A percentile compares a stretch with the other conserved stretches of the same genome.
Conservation (phyloP, 1,139 yeast species). For the Diutina mesorugosa region DNA sequence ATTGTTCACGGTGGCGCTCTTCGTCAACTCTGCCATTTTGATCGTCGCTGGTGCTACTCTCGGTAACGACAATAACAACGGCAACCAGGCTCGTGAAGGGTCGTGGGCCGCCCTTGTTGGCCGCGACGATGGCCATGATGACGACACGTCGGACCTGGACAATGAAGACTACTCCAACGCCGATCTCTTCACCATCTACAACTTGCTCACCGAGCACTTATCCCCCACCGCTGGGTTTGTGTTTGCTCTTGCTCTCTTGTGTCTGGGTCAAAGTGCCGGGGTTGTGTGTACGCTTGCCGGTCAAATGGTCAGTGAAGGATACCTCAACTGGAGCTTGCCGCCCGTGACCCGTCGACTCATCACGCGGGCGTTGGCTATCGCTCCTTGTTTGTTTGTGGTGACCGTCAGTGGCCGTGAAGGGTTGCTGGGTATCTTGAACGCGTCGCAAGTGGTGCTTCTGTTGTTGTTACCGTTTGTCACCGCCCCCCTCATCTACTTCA, state of each 20-base stretch:
- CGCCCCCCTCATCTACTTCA: constrained; percentile 68
- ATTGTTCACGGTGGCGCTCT: constrained; percentile 59
- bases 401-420: constrained; percentile 54
- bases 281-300: constrained; percentile 83
- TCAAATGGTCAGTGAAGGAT: constrained; percentile 77
- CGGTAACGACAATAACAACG: constrained; percentile 24
- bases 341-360: constrained; percentile 71
- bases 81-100: constrained; percentile 6
- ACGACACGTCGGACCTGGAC: neutral
- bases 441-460: constrained; percentile 66
- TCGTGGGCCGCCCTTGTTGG: neutral
- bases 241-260: constrained; percentile 62
- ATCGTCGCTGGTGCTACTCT: constrained; percentile 61
- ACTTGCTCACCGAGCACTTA: constrained; percentile 38
- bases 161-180: constrained; percentile 29
- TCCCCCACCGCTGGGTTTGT: constrained; percentile 68
- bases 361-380: constrained; percentile 57
- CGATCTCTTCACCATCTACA: constrained; percentile 59
- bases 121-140: neutral
- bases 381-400: constrained; percentile 60
- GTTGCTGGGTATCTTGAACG: constrained; percentile 49
- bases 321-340: constrained; percentile 56
- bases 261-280: constrained; percentile 76
- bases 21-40: constrained; percentile 67
- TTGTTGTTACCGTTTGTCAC: constrained; percentile 61